A percentile compares a stretch with the other conserved stretches of the same genome.
These are phyloP conservation scores for Picochlorum sp. DNA, from an alignment of 139 green algal genomes.

Conservation along the genomic window DNA sequence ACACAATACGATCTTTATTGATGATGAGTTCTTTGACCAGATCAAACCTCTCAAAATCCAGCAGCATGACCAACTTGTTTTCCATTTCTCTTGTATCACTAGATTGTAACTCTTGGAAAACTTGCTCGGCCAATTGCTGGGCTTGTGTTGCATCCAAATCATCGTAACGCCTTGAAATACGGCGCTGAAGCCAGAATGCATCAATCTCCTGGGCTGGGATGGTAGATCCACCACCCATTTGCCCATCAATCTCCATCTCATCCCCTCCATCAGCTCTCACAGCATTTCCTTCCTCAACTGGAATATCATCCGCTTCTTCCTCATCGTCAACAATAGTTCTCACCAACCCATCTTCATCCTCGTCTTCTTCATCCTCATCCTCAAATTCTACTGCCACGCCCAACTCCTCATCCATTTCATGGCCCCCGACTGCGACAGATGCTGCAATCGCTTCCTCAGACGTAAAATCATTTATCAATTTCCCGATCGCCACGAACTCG, in stretches of 20 bases:
- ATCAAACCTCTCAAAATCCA: constrained; percentile 95
- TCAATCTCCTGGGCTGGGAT: constrained; percentile 76
- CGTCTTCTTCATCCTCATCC: constrained; percentile 72
- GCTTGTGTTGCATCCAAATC: constrained; percentile 56
- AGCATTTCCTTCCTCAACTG: background rate
- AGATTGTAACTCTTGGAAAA: constrained; percentile 39
- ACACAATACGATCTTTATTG: constrained; percentile 87
- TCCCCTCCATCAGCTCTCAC: constrained; percentile 37
- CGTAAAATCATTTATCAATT: constrained; percentile 86
- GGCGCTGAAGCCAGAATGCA: constrained; percentile 97
- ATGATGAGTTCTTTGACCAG: constrained; percentile 92
- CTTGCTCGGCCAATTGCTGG: constrained; percentile 72
- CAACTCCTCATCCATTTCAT: constrained; percentile 80
- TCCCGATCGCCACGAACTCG: constrained; percentile 75
- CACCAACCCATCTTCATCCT: constrained; percentile 41
- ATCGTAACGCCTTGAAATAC: constrained; percentile 60
- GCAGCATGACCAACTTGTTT: constrained; percentile 76
- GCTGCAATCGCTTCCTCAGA: constrained; percentile 32
- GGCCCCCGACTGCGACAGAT: constrained; percentile 10
- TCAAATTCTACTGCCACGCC: constrained; percentile 92
- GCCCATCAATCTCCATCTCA: constrained; percentile 44
- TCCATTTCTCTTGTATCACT: constrained; percentile 58
- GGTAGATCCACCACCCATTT: background rate
- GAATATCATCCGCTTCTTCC: constrained; percentile 23
- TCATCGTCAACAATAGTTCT: constrained; percentile 39